A percentile compares a stretch with the other conserved stretches of the same genome.
phyloP scores from a whole-genome alignment of 208 protist genomes.

The Leishmania martiniquensis region DNA sequence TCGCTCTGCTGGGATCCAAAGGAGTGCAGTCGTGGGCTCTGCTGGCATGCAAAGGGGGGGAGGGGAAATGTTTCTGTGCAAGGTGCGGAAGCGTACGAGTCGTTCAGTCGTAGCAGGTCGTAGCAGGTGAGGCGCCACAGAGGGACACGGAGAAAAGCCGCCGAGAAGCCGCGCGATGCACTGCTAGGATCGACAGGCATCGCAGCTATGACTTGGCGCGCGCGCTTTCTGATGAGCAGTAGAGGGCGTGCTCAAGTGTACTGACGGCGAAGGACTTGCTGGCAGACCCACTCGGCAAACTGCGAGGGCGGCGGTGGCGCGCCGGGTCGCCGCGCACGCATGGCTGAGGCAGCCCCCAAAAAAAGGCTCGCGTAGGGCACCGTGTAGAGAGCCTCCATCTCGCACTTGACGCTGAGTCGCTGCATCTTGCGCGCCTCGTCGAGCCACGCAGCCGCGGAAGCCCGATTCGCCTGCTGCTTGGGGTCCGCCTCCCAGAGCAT shows the following conservation, averaged over 20 bases:
- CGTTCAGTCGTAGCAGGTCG: background rate
- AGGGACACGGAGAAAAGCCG: background rate
- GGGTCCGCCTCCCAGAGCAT: background rate
- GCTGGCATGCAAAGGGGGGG: background rate
- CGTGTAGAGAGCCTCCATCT: constrained; percentile 42
- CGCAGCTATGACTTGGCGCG: background rate
- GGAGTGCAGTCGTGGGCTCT: background rate
- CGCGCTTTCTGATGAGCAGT: background rate
- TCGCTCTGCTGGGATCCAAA: background rate
- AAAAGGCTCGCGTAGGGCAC: constrained; percentile 5
- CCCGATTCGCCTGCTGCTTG: background rate
- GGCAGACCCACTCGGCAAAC: constrained; percentile 35
- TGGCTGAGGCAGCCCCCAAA: background rate
- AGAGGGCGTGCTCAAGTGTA: constrained; percentile 27
- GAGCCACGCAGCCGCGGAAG: constrained; percentile 20
- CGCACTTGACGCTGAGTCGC: constrained; percentile 24
- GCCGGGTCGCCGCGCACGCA: background rate
- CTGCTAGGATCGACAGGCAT: background rate
- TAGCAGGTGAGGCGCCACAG: background rate
- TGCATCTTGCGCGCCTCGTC: constrained; percentile 27
- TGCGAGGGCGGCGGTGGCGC: background rate
- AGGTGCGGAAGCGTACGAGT: background rate
- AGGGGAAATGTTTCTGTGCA: too few species aligned
- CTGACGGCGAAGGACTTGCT: constrained; percentile 39
- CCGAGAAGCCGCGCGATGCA: background rate